Percentiles rank a stretch among this genome's conserved stretches.
Conservation (phyloP, 345 rosid genomes). For the Capsella bursapastoris region DNA sequence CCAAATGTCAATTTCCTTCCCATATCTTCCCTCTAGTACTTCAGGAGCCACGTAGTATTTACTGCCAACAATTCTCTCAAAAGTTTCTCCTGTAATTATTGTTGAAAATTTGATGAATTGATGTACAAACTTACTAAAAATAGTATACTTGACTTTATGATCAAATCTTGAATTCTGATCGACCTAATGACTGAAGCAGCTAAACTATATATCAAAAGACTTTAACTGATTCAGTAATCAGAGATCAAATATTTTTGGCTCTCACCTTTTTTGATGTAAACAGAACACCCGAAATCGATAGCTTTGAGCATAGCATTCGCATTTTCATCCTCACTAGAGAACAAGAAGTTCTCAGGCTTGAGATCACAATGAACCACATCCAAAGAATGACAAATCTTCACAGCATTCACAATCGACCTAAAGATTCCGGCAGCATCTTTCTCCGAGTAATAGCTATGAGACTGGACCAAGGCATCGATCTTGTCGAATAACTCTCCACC, state of each 20-base stretch:
- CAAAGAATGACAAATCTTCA: conserved; percentile 67
- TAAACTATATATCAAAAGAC: background rate
- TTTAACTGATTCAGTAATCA: background rate
- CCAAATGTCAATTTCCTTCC: conserved; percentile 87
- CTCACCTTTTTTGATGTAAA: conserved; percentile 70
- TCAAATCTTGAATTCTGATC: background rate
- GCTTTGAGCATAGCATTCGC: conserved; percentile 63
- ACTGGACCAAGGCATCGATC: conserved; percentile 41
- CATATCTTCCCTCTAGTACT: conserved; percentile 60
- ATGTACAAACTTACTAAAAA: background rate
- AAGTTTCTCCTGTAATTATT: too few species aligned
- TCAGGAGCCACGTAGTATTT: conserved; percentile 78
- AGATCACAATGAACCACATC: conserved; percentile 76
- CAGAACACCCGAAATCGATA: conserved; percentile 79
- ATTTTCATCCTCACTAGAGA: conserved; percentile 51
- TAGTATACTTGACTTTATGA: background rate
- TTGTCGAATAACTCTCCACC: conserved; percentile 81
- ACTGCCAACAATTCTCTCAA: too few species aligned
- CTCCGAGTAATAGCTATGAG: conserved; percentile 64
- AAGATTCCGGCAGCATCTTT: conserved; percentile 65
- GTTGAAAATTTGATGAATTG: too few species aligned
- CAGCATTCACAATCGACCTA: conserved; percentile 62
- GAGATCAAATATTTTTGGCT: background rate
- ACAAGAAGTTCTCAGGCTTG: conserved; percentile 83
- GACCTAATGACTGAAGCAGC: too few species aligned